Evolutionary conservation across 139 green algal genomes (phyloP).

Genomic region (Zygnema circumcarinatum): DNA sequence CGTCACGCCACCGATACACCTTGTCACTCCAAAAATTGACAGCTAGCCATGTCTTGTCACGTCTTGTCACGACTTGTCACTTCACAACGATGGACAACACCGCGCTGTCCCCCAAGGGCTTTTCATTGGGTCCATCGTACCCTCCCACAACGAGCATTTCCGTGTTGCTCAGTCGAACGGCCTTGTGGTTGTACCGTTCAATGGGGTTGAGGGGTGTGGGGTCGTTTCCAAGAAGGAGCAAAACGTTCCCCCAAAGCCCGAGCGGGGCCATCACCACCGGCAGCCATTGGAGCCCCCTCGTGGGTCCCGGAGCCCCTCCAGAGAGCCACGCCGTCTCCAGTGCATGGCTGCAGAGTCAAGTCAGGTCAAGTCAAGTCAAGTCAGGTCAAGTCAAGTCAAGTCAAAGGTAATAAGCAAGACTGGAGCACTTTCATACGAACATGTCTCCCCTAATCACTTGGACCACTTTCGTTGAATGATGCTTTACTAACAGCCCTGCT

Average conservation of each 20-base stretch:
- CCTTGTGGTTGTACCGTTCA: slow-evolving; percentile 30
- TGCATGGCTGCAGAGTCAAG: background rate
- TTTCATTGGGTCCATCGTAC: slow-evolving; percentile 20
- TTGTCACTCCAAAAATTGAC: too few relatives aligned
- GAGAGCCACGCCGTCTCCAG: slow-evolving; percentile 16
- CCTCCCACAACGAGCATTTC: slow-evolving; percentile 26
- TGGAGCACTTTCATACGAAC: background rate
- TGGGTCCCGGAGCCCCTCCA: slow-evolving; percentile 22
- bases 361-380: background rate
- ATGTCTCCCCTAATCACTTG: too few relatives aligned
- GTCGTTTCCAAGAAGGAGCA: background rate
- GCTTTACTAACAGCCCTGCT: too few relatives aligned
- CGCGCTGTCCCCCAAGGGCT: slow-evolving; percentile 14
- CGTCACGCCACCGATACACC: too few relatives aligned
- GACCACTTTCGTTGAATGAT: too few relatives aligned
- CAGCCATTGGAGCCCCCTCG: background rate
- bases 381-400: background rate
- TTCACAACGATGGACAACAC: slow-evolving; percentile 5
- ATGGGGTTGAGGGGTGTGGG: background rate
- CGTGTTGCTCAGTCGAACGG: background rate
- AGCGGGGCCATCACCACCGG: background rate
- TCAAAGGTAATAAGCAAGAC: background rate
- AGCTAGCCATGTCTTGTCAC: too few relatives aligned
- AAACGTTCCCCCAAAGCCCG: background rate
- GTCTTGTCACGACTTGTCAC: too few relatives aligned